Evolutionary conservation across 75 land plant genomes (phyloP).

Genomic region (Ceratopteris richardii): DNA sequence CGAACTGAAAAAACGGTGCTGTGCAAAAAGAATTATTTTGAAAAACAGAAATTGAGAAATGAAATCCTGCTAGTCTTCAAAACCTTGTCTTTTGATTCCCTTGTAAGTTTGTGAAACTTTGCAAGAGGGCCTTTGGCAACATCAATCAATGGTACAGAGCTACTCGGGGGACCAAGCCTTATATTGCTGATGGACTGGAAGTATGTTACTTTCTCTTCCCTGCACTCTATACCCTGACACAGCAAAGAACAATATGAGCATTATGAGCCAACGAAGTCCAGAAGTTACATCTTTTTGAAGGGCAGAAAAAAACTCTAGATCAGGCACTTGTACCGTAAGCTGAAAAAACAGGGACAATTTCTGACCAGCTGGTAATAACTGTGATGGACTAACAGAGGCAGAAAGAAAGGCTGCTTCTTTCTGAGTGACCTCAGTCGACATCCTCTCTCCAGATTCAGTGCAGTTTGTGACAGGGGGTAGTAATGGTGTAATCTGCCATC

Average conservation of each 20-base stretch:
- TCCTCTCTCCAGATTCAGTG: background rate
- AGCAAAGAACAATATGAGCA: too few species aligned
- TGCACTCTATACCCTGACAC: too few species aligned
- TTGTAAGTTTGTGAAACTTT: constrained; percentile 59
- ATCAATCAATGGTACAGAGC: constrained; percentile 41
- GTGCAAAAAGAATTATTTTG: too few species aligned
- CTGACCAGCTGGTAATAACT: constrained; percentile 58
- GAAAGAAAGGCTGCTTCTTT: constrained; percentile 38
- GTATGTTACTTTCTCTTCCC: too few species aligned
- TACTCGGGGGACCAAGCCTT: constrained; percentile 35
- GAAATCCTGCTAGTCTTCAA: background rate
- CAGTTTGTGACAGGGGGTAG: constrained; percentile 26
- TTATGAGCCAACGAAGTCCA: too few species aligned
- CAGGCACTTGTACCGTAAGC: constrained; percentile 47
- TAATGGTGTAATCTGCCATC: constrained; percentile 58
- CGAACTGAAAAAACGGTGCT: too few species aligned
- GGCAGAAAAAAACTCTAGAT: too few species aligned
- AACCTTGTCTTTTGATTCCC: constrained; percentile 8
- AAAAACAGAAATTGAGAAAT: background rate
- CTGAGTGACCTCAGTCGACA: constrained; percentile 11
- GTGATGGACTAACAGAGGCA: constrained; percentile 44
- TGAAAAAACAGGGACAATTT: constrained; percentile 74
- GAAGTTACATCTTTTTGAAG: too few species aligned
- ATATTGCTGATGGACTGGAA: constrained; percentile 28
- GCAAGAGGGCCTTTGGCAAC: constrained; percentile 57